phyloP scores from a whole-genome alignment of 1,284 basidiomycete genomes.

The Golubevia pallescens region DNA sequence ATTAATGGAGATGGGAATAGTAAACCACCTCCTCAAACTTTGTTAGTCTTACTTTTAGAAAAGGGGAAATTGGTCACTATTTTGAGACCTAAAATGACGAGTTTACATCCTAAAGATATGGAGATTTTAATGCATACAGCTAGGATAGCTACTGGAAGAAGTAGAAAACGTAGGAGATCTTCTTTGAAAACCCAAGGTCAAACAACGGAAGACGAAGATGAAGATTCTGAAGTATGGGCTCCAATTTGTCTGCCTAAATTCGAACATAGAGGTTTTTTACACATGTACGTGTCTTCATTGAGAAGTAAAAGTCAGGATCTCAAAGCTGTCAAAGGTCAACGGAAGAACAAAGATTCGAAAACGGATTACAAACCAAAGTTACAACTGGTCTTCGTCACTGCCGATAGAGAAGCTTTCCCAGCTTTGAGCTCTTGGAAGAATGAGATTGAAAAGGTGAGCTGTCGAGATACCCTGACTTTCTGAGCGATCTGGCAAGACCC shows the following conservation, averaged over 20 bases:
- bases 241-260: slow-evolving; percentile 57
- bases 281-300: slow-evolving; percentile 32
- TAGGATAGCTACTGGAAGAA: too few relatives aligned
- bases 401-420: slow-evolving; percentile 40
- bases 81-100: slow-evolving; percentile 37
- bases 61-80: slow-evolving; percentile 40
- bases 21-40: background rate
- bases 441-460: slow-evolving; percentile 1
- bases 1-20: too few relatives aligned
- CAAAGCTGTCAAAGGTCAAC: too few relatives aligned
- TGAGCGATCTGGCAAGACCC: slow-evolving; percentile 8
- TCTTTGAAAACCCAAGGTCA: too few relatives aligned
- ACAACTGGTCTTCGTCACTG: slow-evolving; percentile 45
- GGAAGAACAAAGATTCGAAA: too few relatives aligned
- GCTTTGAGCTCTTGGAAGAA: slow-evolving; percentile 18
- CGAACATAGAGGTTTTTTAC: slow-evolving; percentile 53
- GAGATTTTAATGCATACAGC: slow-evolving; percentile 44
- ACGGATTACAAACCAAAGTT: too few relatives aligned
- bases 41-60: slow-evolving; percentile 44
- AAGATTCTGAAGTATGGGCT: slow-evolving; percentile 42
- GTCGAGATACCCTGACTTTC: background rate
- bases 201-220: too few relatives aligned
- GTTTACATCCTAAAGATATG: slow-evolving; percentile 47
- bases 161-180: too few relatives aligned
- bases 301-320: too few relatives aligned